Base-by-base conservation (phyloP, 1,284 basidiomycete genomes). In the Wolfiporia cocos region DNA sequence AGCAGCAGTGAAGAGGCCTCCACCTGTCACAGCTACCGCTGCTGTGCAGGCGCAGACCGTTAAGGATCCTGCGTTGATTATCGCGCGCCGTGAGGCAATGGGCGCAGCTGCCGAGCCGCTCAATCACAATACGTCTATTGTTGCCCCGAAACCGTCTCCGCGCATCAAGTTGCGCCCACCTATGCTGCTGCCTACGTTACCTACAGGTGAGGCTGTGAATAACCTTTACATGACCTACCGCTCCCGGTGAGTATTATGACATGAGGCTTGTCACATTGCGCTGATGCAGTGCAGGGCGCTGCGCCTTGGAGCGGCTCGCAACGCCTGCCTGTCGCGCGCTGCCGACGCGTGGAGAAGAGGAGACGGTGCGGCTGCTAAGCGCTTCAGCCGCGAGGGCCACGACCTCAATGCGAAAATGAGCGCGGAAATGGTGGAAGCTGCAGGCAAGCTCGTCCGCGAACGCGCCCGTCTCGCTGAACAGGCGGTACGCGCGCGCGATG, bases 321-420 rank as follows among this genome's bases (percentile, higher is more conserved):
- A 98, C 57, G 91, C 92, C 10, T 95, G 91, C 58, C 74, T 99
- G n/a, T 91, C 89, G 2, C 81, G 92, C 34, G 95, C 95, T 4
- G 92, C 95, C 1, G 92, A 97, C 57, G 92, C 94, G 2, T 98
- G 91, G 86, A 74, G 91, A 34, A 76, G 89, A 10, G 93, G 94
- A 3, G 94, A 99, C 52, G 94, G 94, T 3, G 92, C 92, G 0
- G 87, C 89, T 0, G 95, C 95, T 18, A 95, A 96, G 62, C 74
- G 92, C 36, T 97, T 94, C 68, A 91, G 86, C 52, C 71, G 88
- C 30, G 94, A 98, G 59, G 95, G 93, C 3, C 91, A 95, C 54
- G 89, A 92, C 34, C 68, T 97, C 46, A 97, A 97, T 58, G 79
- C 78, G 30, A 87, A 88, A 62, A 95, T 98, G 87, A 71, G 78